phyloP scores from a whole-genome alignment of 495 filamentous ascomycete genomes.

The Xylaria flabelliformis region DNA sequence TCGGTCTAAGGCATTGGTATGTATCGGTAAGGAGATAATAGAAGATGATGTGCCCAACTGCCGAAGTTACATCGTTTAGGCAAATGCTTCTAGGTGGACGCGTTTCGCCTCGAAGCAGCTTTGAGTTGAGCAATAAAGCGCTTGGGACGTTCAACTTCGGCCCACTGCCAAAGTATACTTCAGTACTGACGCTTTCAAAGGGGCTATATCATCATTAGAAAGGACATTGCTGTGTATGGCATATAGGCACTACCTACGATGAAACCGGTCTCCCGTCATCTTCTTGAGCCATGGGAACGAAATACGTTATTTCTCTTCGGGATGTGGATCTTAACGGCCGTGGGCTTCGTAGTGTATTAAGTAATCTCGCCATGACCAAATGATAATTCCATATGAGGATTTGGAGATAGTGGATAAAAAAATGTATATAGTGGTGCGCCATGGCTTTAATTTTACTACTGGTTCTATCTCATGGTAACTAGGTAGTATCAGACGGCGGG shows the following conservation, averaged over 20 bases:
- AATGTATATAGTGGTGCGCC: slow-evolving; percentile 23
- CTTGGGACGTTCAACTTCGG: slow-evolving; percentile 13
- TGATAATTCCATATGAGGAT: slow-evolving; percentile 14
- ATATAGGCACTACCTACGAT: slow-evolving; percentile 20
- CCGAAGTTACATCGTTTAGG: slow-evolving; percentile 8
- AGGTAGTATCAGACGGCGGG: slow-evolving; percentile 17
- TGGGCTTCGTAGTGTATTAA: slow-evolving; percentile 1
- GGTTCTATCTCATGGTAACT: not conserved
- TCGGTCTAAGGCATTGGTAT: slow-evolving; percentile 30
- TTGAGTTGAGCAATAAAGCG: slow-evolving; percentile 17
- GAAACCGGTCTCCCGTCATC: slow-evolving; percentile 22
- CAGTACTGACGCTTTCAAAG: slow-evolving; percentile 8
- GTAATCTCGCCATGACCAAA: slow-evolving; percentile 12
- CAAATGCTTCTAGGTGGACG: not conserved
- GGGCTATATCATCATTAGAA: slow-evolving; percentile 15
- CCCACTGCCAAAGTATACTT: slow-evolving; percentile 15
- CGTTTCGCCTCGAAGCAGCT: not conserved
- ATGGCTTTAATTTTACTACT: slow-evolving; percentile 5
- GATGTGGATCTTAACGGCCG: not conserved
- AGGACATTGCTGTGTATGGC: not conserved
- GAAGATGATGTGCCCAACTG: slow-evolving; percentile 31
- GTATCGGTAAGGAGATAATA: slow-evolving; percentile 31
- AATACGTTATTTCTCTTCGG: slow-evolving; percentile 3
- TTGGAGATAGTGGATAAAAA: slow-evolving; percentile 15
- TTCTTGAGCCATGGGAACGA: slow-evolving; percentile 14